These are phyloP conservation scores for Leccinum fallax DNA, from an alignment of 1,284 basidiomycete genomes.

Conservation along the genomic window DNA sequence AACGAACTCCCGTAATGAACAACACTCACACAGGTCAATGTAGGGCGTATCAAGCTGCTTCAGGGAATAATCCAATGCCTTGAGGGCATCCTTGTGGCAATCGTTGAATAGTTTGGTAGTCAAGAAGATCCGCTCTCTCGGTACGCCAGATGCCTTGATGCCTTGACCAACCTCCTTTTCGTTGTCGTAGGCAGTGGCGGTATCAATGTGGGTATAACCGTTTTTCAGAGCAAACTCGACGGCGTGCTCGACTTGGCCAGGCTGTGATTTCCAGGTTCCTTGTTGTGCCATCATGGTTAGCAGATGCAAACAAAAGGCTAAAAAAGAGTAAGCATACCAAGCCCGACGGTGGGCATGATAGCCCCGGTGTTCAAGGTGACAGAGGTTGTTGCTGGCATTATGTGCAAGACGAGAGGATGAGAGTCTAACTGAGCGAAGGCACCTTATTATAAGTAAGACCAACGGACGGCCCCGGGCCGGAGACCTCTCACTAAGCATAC, in stretches of 20 bases:
- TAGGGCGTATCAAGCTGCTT: constrained; percentile 4
- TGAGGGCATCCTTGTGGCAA: neutral
- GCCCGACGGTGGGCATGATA: constrained; percentile 54
- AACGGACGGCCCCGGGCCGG: neutral
- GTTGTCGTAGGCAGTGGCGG: constrained; percentile 51
- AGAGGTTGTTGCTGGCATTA: constrained; percentile 42
- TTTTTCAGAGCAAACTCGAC: constrained; percentile 72
- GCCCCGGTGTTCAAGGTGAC: constrained; percentile 40
- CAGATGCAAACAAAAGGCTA: neutral
- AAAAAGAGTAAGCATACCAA: constrained; percentile 54
- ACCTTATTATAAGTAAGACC: constrained; percentile 4
- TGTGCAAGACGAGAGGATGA: neutral
- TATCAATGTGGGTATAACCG: constrained; percentile 78
- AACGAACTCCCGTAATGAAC: neutral
- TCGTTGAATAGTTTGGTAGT: constrained; percentile 68
- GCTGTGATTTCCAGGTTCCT: constrained; percentile 75
- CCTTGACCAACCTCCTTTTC: constrained; percentile 77
- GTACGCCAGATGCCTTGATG: constrained; percentile 70
- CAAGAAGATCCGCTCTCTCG: constrained; percentile 57
- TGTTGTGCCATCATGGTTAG: neutral
- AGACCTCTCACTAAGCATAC: constrained; percentile 1
- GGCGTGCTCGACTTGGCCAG: constrained; percentile 63
- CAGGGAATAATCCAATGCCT: constrained; percentile 1
- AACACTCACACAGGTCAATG: constrained; percentile 3
- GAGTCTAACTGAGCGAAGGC: neutral